These are phyloP conservation scores for Yamadazyma songkhlaensis DNA, from an alignment of 1,139 yeast genomes.

Conservation along the genomic window DNA sequence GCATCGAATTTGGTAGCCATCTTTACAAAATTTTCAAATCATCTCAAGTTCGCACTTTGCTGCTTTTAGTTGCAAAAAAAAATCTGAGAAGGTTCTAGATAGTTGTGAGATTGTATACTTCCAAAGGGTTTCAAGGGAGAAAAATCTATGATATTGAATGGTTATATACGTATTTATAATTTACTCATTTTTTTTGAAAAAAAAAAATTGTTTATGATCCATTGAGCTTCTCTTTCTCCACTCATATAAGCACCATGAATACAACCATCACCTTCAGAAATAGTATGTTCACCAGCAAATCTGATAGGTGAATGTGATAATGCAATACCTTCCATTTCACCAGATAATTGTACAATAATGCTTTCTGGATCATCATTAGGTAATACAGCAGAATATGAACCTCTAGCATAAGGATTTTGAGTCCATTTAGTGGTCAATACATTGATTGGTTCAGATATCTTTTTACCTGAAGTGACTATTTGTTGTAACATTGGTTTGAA, in stretches of 20 bases:
- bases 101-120: background rate
- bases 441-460: conserved; percentile 47
- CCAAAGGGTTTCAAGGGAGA: background rate
- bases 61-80: background rate
- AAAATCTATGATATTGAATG: no score
- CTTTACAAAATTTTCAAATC: conserved; percentile 2
- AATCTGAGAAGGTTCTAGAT: background rate
- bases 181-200: conserved; percentile 3
- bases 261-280: conserved; percentile 77
- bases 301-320: conserved; percentile 43
- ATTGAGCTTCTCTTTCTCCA: conserved; percentile 67
- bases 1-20: conserved; percentile 43
- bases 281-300: conserved; percentile 86
- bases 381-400: conserved; percentile 69
- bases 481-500: conserved; percentile 34
- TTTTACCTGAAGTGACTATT: conserved; percentile 16
- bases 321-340: conserved; percentile 51
- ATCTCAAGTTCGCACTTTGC: background rate
- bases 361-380: conserved; percentile 70
- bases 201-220: conserved; percentile 23
- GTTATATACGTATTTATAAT: background rate
- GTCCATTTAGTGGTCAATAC: conserved; percentile 69
- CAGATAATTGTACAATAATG: conserved; percentile 50
- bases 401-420: conserved; percentile 60
- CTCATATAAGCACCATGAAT: conserved; percentile 77